phyloP scores from a whole-genome alignment of 441 rosid species.

The Gossypium gossypioides region DNA sequence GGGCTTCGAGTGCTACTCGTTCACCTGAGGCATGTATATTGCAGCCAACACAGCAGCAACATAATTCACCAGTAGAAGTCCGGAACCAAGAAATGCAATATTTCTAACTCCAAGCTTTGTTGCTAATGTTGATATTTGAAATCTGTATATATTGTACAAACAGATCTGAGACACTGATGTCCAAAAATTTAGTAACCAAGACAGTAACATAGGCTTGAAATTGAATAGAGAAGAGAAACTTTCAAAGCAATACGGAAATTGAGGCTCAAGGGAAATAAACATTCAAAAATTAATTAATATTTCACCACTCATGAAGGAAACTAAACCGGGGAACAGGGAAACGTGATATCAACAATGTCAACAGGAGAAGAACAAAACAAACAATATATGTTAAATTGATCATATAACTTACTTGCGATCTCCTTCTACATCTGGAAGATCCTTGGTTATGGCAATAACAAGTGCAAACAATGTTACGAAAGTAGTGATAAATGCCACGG shows the following conservation, averaged over 20 bases:
- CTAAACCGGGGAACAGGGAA: not conserved
- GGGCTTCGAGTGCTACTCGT: constrained; percentile 15
- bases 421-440: constrained; percentile 94
- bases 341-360: not conserved
- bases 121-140: constrained; percentile 79
- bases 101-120: constrained; percentile 90
- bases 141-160: constrained; percentile 33
- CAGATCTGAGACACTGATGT: not conserved
- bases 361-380: constrained; percentile 3
- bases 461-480: constrained; percentile 82
- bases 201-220: not conserved
- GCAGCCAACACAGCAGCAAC: constrained; percentile 63
- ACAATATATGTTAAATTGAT: not conserved
- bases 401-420: constrained; percentile 71
- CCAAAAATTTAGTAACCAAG: not conserved
- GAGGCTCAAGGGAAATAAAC: not conserved
- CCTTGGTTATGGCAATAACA: constrained; percentile 91
- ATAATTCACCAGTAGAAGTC: constrained; percentile 73
- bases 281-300: not conserved
- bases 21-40: constrained; percentile 85
- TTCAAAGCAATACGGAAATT: not conserved
- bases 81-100: constrained; percentile 79
- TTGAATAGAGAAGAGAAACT: not conserved
- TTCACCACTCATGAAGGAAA: not conserved
- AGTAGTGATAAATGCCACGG: constrained; percentile 89